A percentile compares a stretch with the other conserved stretches of the same genome.
These are phyloP conservation scores for Aspergillus sp. DNA, from an alignment of 2,329 filamentous ascomycete species.

Conservation along the genomic window DNA sequence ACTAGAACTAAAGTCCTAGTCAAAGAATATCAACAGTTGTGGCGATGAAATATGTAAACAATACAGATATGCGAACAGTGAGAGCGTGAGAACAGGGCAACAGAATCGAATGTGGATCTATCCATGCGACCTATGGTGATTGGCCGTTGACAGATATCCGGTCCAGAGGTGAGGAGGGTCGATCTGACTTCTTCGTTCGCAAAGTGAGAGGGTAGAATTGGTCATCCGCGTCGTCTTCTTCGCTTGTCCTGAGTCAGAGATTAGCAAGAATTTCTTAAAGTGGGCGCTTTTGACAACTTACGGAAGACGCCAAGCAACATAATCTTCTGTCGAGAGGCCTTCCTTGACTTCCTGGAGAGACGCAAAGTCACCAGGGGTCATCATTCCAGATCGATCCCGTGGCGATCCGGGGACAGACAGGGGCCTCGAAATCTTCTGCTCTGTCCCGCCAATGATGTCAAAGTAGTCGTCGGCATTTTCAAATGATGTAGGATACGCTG, in stretches of 20 bases:
- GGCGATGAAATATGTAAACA: not conserved
- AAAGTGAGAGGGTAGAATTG: constrained; percentile 73
- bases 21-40: constrained; percentile 1
- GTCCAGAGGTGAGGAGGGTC: constrained; percentile 43
- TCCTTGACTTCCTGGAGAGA: constrained; percentile 93
- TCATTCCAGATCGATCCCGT: constrained; percentile 89
- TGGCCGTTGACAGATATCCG: constrained; percentile 37
- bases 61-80: not conserved
- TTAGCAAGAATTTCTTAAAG: constrained; percentile 21
- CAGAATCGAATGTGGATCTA: not conserved
- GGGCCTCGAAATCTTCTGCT: constrained; percentile 93
- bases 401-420: constrained; percentile 94
- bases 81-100: not conserved
- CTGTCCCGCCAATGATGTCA: constrained; percentile 88
- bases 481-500: constrained; percentile 87
- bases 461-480: constrained; percentile 76
- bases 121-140: not conserved
- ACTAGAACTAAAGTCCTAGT: not conserved
- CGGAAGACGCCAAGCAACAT: constrained; percentile 97
- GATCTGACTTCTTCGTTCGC: constrained; percentile 51
- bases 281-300: constrained; percentile 60
- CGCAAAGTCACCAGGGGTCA: constrained; percentile 98
- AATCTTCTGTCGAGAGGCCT: constrained; percentile 92
- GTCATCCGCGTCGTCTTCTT: constrained; percentile 89
- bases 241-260: constrained; percentile 58